Conservation (phyloP, 768 basidiomycete species). For the Phylloporus sp. region DNA sequence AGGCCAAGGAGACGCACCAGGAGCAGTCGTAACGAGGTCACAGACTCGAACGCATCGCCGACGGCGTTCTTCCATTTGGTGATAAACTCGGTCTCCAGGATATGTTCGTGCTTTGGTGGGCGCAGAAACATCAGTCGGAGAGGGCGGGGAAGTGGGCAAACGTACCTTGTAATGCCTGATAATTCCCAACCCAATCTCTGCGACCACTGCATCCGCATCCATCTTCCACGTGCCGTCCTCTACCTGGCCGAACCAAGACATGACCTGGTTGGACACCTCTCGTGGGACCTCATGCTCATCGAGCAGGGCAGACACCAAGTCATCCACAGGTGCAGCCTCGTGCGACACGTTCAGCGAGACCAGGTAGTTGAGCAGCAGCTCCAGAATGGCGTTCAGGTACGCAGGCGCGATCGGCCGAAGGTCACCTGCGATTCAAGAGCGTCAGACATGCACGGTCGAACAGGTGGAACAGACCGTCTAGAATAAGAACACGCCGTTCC, state of each 20-base stretch:
- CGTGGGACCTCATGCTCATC: conserved; percentile 70
- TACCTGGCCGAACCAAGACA: conserved; percentile 78
- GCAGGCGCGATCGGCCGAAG: conserved; percentile 69
- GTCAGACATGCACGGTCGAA: background rate
- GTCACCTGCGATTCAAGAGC: conserved; percentile 46
- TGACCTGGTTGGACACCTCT: conserved; percentile 60
- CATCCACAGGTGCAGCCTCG: conserved; percentile 51
- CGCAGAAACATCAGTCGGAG: background rate
- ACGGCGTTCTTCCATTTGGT: conserved; percentile 67
- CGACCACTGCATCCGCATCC: conserved; percentile 58
- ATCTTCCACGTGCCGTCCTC: conserved; percentile 58
- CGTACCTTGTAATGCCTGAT: conserved; percentile 58
- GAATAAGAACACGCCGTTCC: conserved; percentile 65
- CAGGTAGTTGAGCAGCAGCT: conserved; percentile 69
- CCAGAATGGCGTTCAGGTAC: conserved; percentile 68
- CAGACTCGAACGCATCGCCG: conserved; percentile 70
- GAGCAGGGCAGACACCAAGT: conserved; percentile 57
- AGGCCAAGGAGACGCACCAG: conserved; percentile 41
- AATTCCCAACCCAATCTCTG: conserved; percentile 74
- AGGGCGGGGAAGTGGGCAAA: background rate
- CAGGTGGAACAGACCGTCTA: conserved; percentile 48
- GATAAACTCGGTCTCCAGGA: conserved; percentile 54
- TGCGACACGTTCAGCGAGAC: conserved; percentile 57
- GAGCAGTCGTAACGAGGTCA: conserved; percentile 64
- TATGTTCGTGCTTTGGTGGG: conserved; percentile 53